phyloP scores from a whole-genome alignment of 176 grass and related monocot genomes.

The Eleusine coracana region DNA sequence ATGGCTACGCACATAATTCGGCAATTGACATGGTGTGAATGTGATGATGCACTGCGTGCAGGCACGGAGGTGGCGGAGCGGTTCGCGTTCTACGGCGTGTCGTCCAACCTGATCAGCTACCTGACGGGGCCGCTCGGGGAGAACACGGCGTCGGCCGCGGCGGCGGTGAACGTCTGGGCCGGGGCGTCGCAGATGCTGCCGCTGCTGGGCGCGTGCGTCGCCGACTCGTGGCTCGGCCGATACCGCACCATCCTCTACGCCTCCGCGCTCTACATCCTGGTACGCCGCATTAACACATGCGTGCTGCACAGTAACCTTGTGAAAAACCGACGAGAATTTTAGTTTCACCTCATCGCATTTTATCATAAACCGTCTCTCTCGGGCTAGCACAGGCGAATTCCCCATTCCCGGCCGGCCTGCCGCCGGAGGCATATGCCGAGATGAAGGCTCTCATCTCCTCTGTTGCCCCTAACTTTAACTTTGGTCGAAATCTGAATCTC shows the following conservation, averaged over 20 bases:
- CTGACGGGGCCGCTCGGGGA: conserved; percentile 57
- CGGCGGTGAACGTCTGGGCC: conserved; percentile 50
- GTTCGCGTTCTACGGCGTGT: conserved; percentile 57
- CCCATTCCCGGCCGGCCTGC: too few species aligned
- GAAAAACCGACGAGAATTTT: too few species aligned
- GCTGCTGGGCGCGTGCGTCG: conserved; percentile 44
- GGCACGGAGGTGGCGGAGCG: conserved; percentile 58
- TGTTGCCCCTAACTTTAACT: too few species aligned
- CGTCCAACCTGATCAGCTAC: conserved; percentile 65
- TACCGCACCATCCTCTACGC: conserved; percentile 39
- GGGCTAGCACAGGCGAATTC: too few species aligned
- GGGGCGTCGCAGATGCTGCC: conserved; percentile 38
- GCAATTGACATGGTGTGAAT: not conserved
- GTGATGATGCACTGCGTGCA: not conserved
- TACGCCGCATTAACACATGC: not conserved
- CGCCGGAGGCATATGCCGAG: too few species aligned
- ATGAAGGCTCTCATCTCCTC: too few species aligned
- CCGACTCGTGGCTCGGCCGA: conserved; percentile 52
- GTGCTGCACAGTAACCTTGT: not conserved
- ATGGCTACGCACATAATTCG: not conserved
- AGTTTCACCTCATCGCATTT: too few species aligned
- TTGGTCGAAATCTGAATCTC: not conserved
- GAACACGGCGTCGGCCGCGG: conserved; percentile 47
- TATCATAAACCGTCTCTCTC: too few species aligned
- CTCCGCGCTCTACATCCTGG: conserved; percentile 42